These are phyloP conservation scores for Quercus tomentella DNA, from an alignment of 331 rosid genomes.

Conservation along the genomic window DNA sequence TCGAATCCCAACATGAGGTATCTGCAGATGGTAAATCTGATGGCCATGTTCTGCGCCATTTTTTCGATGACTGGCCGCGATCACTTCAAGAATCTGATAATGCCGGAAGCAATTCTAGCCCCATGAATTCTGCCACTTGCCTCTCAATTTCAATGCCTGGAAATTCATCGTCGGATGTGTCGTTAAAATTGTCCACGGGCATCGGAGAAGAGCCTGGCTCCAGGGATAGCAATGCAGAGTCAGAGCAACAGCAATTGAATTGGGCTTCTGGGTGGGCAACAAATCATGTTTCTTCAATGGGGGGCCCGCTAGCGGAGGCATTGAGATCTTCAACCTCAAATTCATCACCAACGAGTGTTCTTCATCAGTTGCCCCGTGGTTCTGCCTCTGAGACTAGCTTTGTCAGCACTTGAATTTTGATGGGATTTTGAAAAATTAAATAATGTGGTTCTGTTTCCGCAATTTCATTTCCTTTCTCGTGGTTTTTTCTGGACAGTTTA, in stretches of 20 bases:
- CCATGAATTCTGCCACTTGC: constrained; percentile 48
- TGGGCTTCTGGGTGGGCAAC: constrained; percentile 76
- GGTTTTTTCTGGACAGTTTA: background rate
- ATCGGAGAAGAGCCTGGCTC: constrained; percentile 37
- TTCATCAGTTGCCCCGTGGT: constrained; percentile 67
- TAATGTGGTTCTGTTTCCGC: background rate
- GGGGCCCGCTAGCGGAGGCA: constrained; percentile 98
- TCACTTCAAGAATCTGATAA: constrained; percentile 52
- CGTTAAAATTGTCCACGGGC: constrained; percentile 83
- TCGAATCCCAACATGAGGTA: constrained; percentile 35
- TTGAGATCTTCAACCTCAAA: constrained; percentile 68
- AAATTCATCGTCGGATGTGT: constrained; percentile 64
- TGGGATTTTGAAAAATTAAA: background rate
- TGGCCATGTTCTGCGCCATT: constrained; percentile 76
- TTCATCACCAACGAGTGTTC: constrained; percentile 82
- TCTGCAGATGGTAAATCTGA: constrained; percentile 46
- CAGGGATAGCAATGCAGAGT: constrained; percentile 30
- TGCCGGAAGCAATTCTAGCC: constrained; percentile 27
- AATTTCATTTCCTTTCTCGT: background rate
- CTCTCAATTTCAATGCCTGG: constrained; percentile 74
- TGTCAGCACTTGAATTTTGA: constrained; percentile 27
- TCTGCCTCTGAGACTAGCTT: constrained; percentile 56
- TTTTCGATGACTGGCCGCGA: constrained; percentile 91
- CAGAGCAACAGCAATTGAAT: constrained; percentile 45
- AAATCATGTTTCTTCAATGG: constrained; percentile 80